A percentile compares a stretch with the other conserved stretches of the same genome.
phyloP scores from a whole-genome alignment of 1,139 yeast species.

The Yamadazyma atlantica region DNA sequence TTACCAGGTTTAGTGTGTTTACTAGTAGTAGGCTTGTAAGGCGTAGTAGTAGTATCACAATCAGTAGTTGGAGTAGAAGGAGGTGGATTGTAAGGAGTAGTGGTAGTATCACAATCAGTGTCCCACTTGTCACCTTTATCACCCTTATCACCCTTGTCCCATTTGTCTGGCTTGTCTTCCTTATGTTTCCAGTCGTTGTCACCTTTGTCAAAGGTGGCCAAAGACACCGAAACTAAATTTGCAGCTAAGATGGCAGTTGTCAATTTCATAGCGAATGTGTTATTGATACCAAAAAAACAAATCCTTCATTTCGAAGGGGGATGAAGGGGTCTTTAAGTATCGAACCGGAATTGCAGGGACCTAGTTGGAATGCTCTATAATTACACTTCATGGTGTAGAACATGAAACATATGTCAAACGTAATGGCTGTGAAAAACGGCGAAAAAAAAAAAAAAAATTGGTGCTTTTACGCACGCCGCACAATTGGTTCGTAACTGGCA shows the following conservation, averaged over 20 bases:
- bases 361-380: background rate
- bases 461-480: background rate
- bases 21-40: slow-evolving; percentile 12
- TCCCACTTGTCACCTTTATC: too few species aligned
- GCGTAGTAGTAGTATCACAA: slow-evolving; percentile 3
- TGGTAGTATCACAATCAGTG: slow-evolving; percentile 20
- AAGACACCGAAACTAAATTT: slow-evolving; percentile 10
- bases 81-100: slow-evolving; percentile 1
- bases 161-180: too few species aligned
- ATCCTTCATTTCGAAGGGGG: background rate
- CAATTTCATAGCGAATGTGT: slow-evolving; percentile 12
- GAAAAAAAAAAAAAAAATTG: slow-evolving; percentile 1
- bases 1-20: slow-evolving; percentile 21
- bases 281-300: background rate
- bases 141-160: background rate
- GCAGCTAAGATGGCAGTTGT: slow-evolving; percentile 8
- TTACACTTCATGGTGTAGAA: background rate
- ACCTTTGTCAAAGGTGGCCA: slow-evolving; percentile 9
- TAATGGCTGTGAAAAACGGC: background rate
- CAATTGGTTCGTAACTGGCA: too few species aligned
- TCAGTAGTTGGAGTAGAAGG: background rate
- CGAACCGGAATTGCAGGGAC: background rate
- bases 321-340: background rate
- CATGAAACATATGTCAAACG: background rate
- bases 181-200: slow-evolving; percentile 2